These are phyloP conservation scores for Leishmania amazonensis DNA, from an alignment of 208 protist species.

Conservation along the genomic window DNA sequence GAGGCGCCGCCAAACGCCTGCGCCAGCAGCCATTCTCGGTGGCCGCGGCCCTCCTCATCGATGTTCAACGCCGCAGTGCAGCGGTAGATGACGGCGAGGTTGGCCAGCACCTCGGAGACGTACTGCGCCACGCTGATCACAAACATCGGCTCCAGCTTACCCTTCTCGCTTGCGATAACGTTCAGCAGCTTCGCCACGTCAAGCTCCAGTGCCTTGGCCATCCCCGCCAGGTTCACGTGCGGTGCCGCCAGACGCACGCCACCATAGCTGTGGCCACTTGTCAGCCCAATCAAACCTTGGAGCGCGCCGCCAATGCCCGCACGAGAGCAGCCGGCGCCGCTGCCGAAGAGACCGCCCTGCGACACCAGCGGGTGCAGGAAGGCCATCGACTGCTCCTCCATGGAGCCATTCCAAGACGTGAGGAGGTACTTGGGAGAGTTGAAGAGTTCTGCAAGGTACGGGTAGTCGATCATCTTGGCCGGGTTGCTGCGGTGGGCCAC, in stretches of 20 bases:
- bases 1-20: constrained; percentile 70
- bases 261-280: constrained; percentile 25
- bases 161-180: constrained; percentile 29
- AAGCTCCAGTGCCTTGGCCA: constrained; percentile 44
- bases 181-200: constrained; percentile 52
- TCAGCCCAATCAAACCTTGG: constrained; percentile 18
- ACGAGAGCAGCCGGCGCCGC: background rate
- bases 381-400: constrained; percentile 46
- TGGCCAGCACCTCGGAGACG: constrained; percentile 69
- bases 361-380: constrained; percentile 53
- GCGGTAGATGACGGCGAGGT: constrained; percentile 73
- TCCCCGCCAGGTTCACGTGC: constrained; percentile 68
- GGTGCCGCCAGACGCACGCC: constrained; percentile 45
- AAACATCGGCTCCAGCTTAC: constrained; percentile 38
- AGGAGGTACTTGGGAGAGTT: constrained; percentile 50
- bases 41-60: constrained; percentile 51
- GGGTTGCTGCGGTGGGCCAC: constrained; percentile 57
- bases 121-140: constrained; percentile 55
- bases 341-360: constrained; percentile 14
- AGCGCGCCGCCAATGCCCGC: constrained; percentile 9
- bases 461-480: constrained; percentile 61
- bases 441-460: constrained; percentile 55
- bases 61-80: constrained; percentile 59
- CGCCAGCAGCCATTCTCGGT: constrained; percentile 77
- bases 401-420: constrained; percentile 32